Evolutionary conservation across 352 stramenopile genomes (phyloP), one percentile per base, ranked within the genome.

Genomic region (Globisporangium okanoganense): DNA sequence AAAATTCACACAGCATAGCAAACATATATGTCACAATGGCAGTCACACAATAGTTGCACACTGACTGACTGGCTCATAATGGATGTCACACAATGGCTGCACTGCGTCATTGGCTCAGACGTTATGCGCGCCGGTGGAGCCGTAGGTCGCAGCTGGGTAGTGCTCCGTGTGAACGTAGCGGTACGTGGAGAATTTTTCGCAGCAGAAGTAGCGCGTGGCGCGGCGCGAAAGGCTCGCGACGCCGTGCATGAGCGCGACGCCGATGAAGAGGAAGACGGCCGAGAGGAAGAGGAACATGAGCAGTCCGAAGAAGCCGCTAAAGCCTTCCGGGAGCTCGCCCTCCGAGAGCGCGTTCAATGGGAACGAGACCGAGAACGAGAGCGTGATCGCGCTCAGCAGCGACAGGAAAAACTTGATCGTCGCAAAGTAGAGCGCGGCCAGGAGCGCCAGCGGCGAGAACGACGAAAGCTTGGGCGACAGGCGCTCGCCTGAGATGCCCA

Each of bases 171-270:
- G 40, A 24, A 76, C 61, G 41, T 79, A 78, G 38, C 73, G 66
- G 62, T 86, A 79, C 18, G 72, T 75, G 13, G 67, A 72, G 48
- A 82, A 85, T 55, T 73, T 76, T 44, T 90, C 80, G 55, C 78
- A 88, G 69, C 78, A 88, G 62, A 90, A 90, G 66, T 78, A 86
- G 45, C 78, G 75, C 29, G 80, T 88, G 5, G 76, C 73, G 33
- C 65, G 54, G 35, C 67, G 69, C 31, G 76, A 85, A 10, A 87
- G 55, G 6, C 59, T 62, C 29, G 75, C 80, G 3, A 65, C 64
- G 29, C 76, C 75, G 51, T 82, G 73, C 76, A 90, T 87, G 61
- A 88, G 65, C 25, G 66, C 70, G 60, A 78, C 73, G 58, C 79
- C 79, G 38, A 85, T 58, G 18, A 75, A 52, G 16, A 88, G 54